Base-by-base conservation (phyloP, 139 green algal species). In the Chlamydomonas eustigma region DNA sequence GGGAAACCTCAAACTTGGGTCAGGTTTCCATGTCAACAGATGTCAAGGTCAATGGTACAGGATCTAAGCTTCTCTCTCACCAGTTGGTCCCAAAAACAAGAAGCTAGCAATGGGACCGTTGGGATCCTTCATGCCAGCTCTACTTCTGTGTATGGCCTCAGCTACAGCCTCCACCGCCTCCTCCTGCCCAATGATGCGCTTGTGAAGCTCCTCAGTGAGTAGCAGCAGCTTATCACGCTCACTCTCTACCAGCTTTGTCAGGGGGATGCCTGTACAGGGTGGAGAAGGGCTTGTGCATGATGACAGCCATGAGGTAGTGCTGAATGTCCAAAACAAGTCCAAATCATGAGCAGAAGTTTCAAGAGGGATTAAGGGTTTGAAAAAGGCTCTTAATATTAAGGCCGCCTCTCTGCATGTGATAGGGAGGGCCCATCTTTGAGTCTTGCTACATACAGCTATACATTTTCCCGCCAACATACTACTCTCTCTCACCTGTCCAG, bases 11-110 rank as follows among this genome's bases (percentile, higher is more conserved):
- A 99, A 95, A 38, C 95, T 93, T 84, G 76, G 25, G 22, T 24
- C 58, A 36, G 25, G 18, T 69, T 24, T 36, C 37, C 2, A 22
- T 2, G 4, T 38, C 81, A 70, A 90, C 12, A 18, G 18, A 28
- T 12, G 44, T 28, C 12, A 18, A 58, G 44, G 44, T 12, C 12
- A 18, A 18, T 12, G 44, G 44, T 12, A 58, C 44, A 58, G 44
- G 44, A 58, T 58, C 18, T 28, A 58, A 18, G 44, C 44, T 28
- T 28, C 44, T 58, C 84, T 78, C 95, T 90, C 28, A 80, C 81
- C 82, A 0, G 95, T 98, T 28, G 95, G 95, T 2, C 94, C 94
- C 77, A 99, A 86, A 82, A 99, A 99, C 93, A 98, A 97, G 88
- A 99, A 97, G 70, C 76, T 91, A 2, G 94, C 94, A 68, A 98